Evolutionary conservation across 495 filamentous ascomycete genomes (phyloP), one percentile per base, ranked within the genome.

Genomic region (Lasiosphaeria hispida): DNA sequence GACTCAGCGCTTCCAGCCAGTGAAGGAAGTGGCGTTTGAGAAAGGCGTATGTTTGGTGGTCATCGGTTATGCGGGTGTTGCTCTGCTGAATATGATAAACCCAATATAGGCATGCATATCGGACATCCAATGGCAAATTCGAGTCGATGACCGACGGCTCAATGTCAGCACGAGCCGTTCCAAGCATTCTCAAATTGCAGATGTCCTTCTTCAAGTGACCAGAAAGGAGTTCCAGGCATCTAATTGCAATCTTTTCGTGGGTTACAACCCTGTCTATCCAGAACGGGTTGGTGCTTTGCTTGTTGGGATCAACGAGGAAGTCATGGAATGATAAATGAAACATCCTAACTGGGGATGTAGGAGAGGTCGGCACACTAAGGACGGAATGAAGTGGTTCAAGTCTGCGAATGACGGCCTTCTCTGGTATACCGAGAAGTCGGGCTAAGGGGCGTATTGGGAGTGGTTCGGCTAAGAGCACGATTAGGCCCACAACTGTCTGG

Each of bases 321-420:
- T 83, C 80, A 44, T 75, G 77, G 57, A 84, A 79, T n/a, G 78
- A 81, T 13, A 68, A 72, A 57, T 84, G 77, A 41, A 74, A 73
- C 1, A 77, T 62, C n/a, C 69, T 68, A 19, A 82, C 47, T 4
- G 69, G 69, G 10, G 23, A 41, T 0, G 30, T 73, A 54, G 3
- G 68, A 49, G 42, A 30, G 23, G 2, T 30, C 23, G 73, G 68
- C 36, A 77, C 63, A 53, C 67, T 53, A 1, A 80, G 58, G 39
- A 78, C 66, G 7, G 72, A 64, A 50, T 70, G 67, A 14, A 77
- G 64, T 11, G 56, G 48, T 14, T 56, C 54, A 34, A 75, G 67
- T 23, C 42, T 55, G 37, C 43, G 52, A 13, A 53, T 42, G 19
- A 74, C 39, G 10, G n/a, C 33, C 23, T 51, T 35, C 10, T 48